These are phyloP conservation scores for Echeveria elegans DNA, from an alignment of 164 flowering plant species.

Conservation along the genomic window DNA sequence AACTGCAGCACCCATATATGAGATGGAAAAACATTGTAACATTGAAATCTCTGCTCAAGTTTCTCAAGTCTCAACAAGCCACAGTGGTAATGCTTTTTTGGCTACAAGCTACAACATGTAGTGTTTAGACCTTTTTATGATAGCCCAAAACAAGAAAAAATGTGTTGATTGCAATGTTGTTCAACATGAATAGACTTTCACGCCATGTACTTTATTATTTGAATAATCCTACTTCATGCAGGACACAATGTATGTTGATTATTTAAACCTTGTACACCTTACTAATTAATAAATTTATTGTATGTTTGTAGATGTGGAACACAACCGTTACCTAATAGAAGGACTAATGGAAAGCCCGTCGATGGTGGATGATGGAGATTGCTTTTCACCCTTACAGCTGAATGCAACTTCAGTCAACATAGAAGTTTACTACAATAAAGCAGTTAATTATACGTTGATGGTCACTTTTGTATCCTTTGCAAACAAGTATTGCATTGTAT, in stretches of 20 bases:
- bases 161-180: neutral
- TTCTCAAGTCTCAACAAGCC: constrained; percentile 46
- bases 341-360: constrained; percentile 91
- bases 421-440: constrained; percentile 94
- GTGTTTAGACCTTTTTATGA: constrained; percentile 1
- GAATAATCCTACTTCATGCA: too few relatives aligned
- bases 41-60: constrained; percentile 87
- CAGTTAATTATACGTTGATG: constrained; percentile 97
- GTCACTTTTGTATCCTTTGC: constrained; percentile 96
- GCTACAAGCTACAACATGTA: constrained; percentile 6
- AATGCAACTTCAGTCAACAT: constrained; percentile 91
- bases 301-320: constrained; percentile 54
- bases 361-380: constrained; percentile 83
- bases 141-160: neutral
- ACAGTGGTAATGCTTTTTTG: constrained; percentile 54
- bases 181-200: neutral
- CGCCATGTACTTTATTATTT: too few relatives aligned
- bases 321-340: constrained; percentile 65
- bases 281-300: neutral
- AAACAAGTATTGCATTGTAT: neutral
- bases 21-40: constrained; percentile 89
- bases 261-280: neutral
- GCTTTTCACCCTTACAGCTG: constrained; percentile 72
- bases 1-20: constrained; percentile 65
- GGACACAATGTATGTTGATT: neutral